Evolutionary conservation across 2,329 filamentous ascomycete species (phyloP).

Genomic region (Exophiala sideris): DNA sequence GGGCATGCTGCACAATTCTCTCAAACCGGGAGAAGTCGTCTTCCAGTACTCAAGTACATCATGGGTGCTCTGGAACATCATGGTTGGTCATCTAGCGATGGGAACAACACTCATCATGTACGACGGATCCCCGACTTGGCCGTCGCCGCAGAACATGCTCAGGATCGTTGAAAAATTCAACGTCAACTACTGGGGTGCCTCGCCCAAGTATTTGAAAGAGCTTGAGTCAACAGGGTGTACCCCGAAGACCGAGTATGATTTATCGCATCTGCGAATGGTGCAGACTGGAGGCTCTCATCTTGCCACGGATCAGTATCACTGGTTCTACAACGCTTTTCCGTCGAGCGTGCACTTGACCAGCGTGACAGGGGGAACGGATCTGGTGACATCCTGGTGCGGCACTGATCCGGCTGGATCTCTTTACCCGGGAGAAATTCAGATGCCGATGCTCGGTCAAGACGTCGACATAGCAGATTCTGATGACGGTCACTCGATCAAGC

Average conservation of each 20-base stretch:
- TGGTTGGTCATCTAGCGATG: constrained; percentile 40
- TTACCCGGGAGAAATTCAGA: constrained; percentile 44
- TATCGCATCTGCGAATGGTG: constrained; percentile 41
- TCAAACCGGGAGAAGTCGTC: constrained; percentile 39
- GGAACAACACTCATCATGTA: constrained; percentile 42
- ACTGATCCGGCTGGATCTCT: constrained; percentile 41
- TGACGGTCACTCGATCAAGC: constrained; percentile 12
- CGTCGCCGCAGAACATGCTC: constrained; percentile 35
- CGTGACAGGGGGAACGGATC: constrained; percentile 47
- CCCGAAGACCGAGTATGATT: constrained; percentile 32
- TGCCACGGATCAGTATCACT: constrained; percentile 41
- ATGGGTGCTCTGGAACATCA: constrained; percentile 46
- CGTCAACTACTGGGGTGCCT: constrained; percentile 42
- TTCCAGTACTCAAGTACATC: constrained; percentile 47
- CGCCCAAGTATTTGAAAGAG: constrained; percentile 42
- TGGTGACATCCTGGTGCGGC: constrained; percentile 36
- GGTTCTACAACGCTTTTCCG: constrained; percentile 44
- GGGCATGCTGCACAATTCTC: constrained; percentile 42
- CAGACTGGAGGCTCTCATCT: constrained; percentile 45
- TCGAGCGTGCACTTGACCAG: constrained; percentile 37
- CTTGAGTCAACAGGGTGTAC: constrained; percentile 32
- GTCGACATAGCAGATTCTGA: constrained; percentile 5
- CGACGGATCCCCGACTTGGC: constrained; percentile 42
- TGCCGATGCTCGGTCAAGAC: constrained; percentile 22
- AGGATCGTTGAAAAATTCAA: constrained; percentile 35